A percentile compares a stretch with the other conserved stretches of the same genome.
Conservation (phyloP, 2,329 filamentous ascomycete genomes). For the Scleromitrula shiraiana region DNA sequence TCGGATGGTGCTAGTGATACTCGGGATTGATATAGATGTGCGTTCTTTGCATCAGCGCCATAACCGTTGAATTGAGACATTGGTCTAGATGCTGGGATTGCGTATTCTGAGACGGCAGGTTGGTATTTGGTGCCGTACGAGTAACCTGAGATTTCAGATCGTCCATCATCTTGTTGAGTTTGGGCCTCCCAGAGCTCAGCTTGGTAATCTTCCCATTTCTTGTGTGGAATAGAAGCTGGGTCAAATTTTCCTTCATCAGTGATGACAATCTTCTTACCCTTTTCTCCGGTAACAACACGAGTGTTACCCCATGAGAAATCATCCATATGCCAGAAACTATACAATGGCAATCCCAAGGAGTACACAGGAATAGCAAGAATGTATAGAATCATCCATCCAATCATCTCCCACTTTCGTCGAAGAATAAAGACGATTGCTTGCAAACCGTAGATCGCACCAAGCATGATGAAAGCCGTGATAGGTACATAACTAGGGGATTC, state of each 20-base stretch:
- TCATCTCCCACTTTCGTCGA: slow-evolving; percentile 98
- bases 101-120: slow-evolving; percentile 61
- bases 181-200: slow-evolving; percentile 94
- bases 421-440: slow-evolving; percentile 96
- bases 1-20: slow-evolving; percentile 77
- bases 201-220: slow-evolving; percentile 99
- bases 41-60: slow-evolving; percentile 26
- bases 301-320: slow-evolving; percentile 99
- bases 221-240: slow-evolving; percentile 82
- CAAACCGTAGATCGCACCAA: slow-evolving; percentile 93
- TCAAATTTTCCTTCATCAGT: slow-evolving; percentile 98
- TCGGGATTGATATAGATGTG: slow-evolving; percentile 43
- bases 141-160: slow-evolving; percentile 84
- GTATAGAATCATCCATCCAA: slow-evolving; percentile 98
- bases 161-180: slow-evolving; percentile 65
- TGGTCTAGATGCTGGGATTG: slow-evolving; percentile 46
- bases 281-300: slow-evolving; percentile 90
- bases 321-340: slow-evolving; percentile 99
- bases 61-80: slow-evolving; percentile 33
- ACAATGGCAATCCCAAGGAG: slow-evolving; percentile 80
- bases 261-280: slow-evolving; percentile 84
- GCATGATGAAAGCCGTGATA: slow-evolving; percentile 77
- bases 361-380: slow-evolving; percentile 86
- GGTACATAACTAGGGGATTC: slow-evolving; percentile 60
- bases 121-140: slow-evolving; percentile 86